Percentiles rank a stretch among this genome's conserved stretches.
These are phyloP conservation scores for Arthrobotrys megalospora DNA, from an alignment of 2,329 filamentous ascomycete genomes.

Conservation along the genomic window DNA sequence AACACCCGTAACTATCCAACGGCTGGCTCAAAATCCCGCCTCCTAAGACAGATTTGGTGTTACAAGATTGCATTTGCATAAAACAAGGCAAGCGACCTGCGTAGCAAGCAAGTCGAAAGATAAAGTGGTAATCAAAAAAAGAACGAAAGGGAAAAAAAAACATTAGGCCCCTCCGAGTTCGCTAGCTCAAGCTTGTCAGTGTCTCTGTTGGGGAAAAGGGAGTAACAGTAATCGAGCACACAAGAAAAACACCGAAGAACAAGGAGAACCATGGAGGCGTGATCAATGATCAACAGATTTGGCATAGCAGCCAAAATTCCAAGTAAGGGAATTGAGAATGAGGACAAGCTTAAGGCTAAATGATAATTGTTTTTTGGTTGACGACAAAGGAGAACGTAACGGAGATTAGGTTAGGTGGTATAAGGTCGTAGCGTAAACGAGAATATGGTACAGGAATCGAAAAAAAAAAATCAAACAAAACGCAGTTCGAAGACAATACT, in stretches of 20 bases:
- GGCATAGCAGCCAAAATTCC: slow-evolving; percentile 24
- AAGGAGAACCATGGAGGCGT: slow-evolving; percentile 37
- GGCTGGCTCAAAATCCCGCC: slow-evolving; percentile 4
- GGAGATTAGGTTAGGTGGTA: slow-evolving; percentile 42
- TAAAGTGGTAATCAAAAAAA: slow-evolving; percentile 10
- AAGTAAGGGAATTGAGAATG: slow-evolving; percentile 24
- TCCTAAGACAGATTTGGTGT: slow-evolving; percentile 33
- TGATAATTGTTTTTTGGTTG: slow-evolving; percentile 1
- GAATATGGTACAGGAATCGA: slow-evolving; percentile 57
- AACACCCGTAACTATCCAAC: slow-evolving; percentile 17
- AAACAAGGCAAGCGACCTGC: slow-evolving; percentile 37
- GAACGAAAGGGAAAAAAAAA: slow-evolving; percentile 5
- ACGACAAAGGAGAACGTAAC: slow-evolving; percentile 21
- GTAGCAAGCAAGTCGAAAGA: slow-evolving; percentile 6
- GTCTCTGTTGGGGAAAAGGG: slow-evolving; percentile 13
- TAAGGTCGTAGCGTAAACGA: slow-evolving; percentile 14
- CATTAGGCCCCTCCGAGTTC: background rate
- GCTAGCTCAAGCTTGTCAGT: slow-evolving; percentile 21
- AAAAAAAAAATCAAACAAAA: slow-evolving; percentile 21
- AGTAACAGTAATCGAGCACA: slow-evolving; percentile 25
- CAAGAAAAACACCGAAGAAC: slow-evolving; percentile 41
- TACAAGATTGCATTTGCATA: slow-evolving; percentile 55
- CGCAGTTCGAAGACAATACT: slow-evolving; percentile 1
- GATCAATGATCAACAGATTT: slow-evolving; percentile 33
- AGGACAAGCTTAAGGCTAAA: slow-evolving; percentile 5